A percentile compares a stretch with the other conserved stretches of the same genome.
Conservation (phyloP, 2,329 filamentous ascomycete genomes). For the Aspergillus spinulosporus region DNA sequence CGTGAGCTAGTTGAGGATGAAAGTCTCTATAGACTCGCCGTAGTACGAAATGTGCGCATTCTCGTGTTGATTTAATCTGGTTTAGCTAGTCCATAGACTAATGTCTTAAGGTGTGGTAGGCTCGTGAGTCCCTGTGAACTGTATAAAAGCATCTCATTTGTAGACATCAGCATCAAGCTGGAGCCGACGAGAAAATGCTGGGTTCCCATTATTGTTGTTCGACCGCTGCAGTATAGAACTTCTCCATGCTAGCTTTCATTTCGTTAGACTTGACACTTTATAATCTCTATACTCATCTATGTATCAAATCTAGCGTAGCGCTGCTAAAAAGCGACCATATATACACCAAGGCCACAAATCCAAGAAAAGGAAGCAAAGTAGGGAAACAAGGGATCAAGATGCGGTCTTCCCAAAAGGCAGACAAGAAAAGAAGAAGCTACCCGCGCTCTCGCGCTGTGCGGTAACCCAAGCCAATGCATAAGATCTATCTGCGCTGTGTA, state of each 20-base stretch:
- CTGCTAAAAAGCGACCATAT: background rate
- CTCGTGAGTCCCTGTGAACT: no score
- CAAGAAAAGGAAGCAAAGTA: no score
- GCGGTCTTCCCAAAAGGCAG: background rate
- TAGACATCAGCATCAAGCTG: no score
- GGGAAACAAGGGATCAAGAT: no score
- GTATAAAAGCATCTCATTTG: no score
- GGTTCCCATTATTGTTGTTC: no score
- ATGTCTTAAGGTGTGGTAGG: no score
- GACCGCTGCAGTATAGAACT: no score
- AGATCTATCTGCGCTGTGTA: background rate
- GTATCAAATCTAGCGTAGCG: background rate
- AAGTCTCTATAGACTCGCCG: constrained; percentile 35
- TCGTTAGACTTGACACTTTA: background rate
- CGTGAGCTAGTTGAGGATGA: constrained; percentile 2
- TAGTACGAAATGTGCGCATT: constrained; percentile 21
- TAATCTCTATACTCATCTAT: background rate
- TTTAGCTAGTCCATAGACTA: background rate
- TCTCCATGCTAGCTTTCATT: background rate
- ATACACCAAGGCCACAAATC: background rate
- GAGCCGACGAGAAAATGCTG: no score
- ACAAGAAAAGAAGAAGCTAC: background rate
- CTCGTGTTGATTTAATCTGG: no score
- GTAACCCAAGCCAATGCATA: background rate
- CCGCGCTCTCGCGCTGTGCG: background rate